Percentiles rank a stretch among this genome's conserved stretches.
These are phyloP conservation scores for Biscogniauxia marginata DNA, from an alignment of 2,329 filamentous ascomycete genomes.

Conservation along the genomic window DNA sequence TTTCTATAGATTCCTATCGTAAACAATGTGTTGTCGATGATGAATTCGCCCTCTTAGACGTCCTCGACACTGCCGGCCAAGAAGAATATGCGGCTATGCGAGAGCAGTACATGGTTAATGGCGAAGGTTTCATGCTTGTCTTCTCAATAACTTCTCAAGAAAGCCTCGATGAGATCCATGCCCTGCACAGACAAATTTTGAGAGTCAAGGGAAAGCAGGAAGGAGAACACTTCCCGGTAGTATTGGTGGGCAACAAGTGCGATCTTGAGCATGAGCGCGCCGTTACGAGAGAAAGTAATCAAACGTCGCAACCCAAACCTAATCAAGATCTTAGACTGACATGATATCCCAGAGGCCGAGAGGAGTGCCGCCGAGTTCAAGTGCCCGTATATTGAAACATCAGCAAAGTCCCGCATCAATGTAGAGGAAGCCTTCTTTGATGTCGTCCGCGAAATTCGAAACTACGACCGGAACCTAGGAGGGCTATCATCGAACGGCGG, in stretches of 20 bases:
- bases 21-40: conserved; percentile 99
- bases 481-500: conserved; percentile 74
- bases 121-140: conserved; percentile 94
- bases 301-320: not conserved
- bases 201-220: conserved; percentile 88
- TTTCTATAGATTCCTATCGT: conserved; percentile 83
- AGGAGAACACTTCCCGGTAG: conserved; percentile 94
- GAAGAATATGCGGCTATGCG: conserved; percentile 99
- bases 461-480: conserved; percentile 98
- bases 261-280: conserved; percentile 92
- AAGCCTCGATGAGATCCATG: conserved; percentile 97
- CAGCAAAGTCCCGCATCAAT: conserved; percentile 95
- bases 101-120: conserved; percentile 99
- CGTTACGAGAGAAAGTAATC: conserved; percentile 83
- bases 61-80: conserved; percentile 96
- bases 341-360: conserved; percentile 68
- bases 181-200: conserved; percentile 97
- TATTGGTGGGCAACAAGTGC: conserved; percentile 98
- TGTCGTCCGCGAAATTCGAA: conserved; percentile 94
- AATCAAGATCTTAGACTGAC: conserved; percentile 18
- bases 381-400: conserved; percentile 99
- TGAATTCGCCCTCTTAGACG: conserved; percentile 94
- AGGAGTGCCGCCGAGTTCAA: conserved; percentile 60
- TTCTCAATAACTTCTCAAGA: conserved; percentile 98
- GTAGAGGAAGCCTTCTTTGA: conserved; percentile 99